Base-by-base conservation (phyloP, 169 alveolate species). In the Plasmodium yoelii region DNA sequence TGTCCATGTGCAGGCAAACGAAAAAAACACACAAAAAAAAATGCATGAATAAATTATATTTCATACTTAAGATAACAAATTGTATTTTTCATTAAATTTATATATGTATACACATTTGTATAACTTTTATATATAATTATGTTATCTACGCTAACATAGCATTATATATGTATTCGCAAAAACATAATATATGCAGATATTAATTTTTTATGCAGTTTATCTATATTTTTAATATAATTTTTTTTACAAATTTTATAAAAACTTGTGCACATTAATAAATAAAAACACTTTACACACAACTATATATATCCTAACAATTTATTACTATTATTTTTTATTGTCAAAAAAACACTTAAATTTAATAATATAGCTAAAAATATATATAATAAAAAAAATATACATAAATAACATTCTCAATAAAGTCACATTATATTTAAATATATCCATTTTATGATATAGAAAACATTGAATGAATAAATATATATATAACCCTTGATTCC, bases 251-350 rank as follows among this genome's bases (percentile, higher is more conserved):
- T 63, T 26, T 46, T 39, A 63, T 28, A 63, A 15, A 63, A 26
- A 34, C 51, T 26, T 51, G 72, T 51, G 39, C 72, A 63, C 72
- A 63, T 63, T 34, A 34, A 39, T 63, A 34, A 63, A 26, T 63
- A 12, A 63, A 63, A 63, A 63, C 34, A 63, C 39, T 26, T 63
- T 63, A 63, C 72, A 63, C 72, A 63, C 72, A 63, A 63, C 51
- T 63, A 28, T 63, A 28, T 26, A 12, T 22, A 51, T 51, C 18
- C 18, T 51, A 12, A 51, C 59, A 51, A 6, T 51, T 51, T 51
- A 51, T 13, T 34, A 34, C 42, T 34, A 34, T 3, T 34, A 34
- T 34, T 34, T 34, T 34, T 34, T 34, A 34, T 34, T 34, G 6
- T 34, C 42, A 34, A 34, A 34, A 34, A 34, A 34, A 34, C 5